A percentile compares a stretch with the other conserved stretches of the same genome.
phyloP scores from a whole-genome alignment of 2,329 filamentous ascomycete species.

The Beauveria asiatica region DNA sequence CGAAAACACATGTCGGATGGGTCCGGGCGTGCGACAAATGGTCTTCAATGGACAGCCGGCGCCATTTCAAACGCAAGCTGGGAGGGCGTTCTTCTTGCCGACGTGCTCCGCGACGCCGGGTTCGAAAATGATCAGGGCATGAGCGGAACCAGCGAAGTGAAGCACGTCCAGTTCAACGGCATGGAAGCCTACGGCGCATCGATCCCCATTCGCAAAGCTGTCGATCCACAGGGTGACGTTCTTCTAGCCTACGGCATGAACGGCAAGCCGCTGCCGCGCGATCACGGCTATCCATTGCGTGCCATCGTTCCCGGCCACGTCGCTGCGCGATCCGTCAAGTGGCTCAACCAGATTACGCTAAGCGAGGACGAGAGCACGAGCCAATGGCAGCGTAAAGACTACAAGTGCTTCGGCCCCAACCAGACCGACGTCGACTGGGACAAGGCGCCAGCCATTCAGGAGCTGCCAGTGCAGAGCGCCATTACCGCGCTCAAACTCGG shows the following conservation, averaged over 20 bases:
- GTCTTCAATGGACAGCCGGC: constrained; percentile 50
- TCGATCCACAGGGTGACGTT: constrained; percentile 55
- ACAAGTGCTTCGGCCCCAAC: constrained; percentile 61
- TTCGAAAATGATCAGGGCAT: constrained; percentile 33
- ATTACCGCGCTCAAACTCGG: constrained; percentile 45
- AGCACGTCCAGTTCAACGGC: constrained; percentile 50
- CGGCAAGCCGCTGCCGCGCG: constrained; percentile 50
- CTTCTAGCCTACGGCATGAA: constrained; percentile 63
- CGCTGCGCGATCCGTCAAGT: constrained; percentile 60
- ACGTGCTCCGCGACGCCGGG: constrained; percentile 49
- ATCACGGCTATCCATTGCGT: constrained; percentile 58
- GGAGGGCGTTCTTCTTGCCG: constrained; percentile 47
- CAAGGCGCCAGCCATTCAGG: constrained; percentile 54
- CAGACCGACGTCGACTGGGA: constrained; percentile 54
- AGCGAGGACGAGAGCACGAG: constrained; percentile 58
- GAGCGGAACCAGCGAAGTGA: constrained; percentile 28
- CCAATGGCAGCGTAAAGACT: constrained; percentile 59
- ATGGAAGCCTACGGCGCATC: constrained; percentile 54
- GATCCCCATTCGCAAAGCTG: constrained; percentile 49
- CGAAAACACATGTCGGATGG: constrained; percentile 48
- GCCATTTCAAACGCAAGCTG: constrained; percentile 53
- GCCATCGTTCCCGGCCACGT: constrained; percentile 57
- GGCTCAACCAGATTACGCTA: constrained; percentile 55
- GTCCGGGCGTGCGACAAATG: constrained; percentile 39
- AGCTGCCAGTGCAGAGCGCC: constrained; percentile 59